Conservation (phyloP, 768 basidiomycete genomes). For the Kwoniella europaea region DNA sequence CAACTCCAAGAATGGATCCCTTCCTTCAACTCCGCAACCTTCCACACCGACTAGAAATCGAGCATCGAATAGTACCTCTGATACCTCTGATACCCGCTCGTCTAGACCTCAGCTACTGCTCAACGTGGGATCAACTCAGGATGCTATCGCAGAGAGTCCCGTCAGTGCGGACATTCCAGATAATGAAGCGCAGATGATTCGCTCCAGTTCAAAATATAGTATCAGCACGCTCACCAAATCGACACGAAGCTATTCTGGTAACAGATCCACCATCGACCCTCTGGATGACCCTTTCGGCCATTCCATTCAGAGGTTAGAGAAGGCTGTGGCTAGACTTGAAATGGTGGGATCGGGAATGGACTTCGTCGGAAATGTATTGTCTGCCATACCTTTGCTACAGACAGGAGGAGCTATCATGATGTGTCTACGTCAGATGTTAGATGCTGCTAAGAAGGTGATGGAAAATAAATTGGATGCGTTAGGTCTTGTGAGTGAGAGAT, state of each 20-base stretch:
- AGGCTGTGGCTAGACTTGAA: constrained; percentile 3
- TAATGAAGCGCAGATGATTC: neutral
- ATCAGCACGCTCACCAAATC: neutral
- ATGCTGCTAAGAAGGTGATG: constrained; percentile 1
- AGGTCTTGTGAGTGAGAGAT: constrained; percentile 12
- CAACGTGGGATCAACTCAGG: neutral
- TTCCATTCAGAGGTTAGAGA: constrained; percentile 12
- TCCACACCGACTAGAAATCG: neutral
- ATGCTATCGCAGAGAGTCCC: neutral
- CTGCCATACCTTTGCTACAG: constrained; percentile 4
- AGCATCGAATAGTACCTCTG: neutral
- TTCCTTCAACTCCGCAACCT: neutral
- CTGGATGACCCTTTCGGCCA: neutral
- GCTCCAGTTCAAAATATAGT: neutral
- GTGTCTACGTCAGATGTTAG: constrained; percentile 9
- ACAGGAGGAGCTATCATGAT: constrained; percentile 6
- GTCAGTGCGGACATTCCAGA: neutral
- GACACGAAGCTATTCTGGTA: neutral
- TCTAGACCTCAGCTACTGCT: constrained; percentile 5
- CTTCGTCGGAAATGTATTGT: constrained; percentile 3
- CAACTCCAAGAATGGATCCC: neutral
- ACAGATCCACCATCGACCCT: neutral
- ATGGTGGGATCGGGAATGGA: constrained; percentile 5
- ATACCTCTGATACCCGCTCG: neutral
- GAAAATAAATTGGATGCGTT: constrained; percentile 15